phyloP scores from a whole-genome alignment of 2,329 filamentous ascomycete species.

The Penicillium digitatum region DNA sequence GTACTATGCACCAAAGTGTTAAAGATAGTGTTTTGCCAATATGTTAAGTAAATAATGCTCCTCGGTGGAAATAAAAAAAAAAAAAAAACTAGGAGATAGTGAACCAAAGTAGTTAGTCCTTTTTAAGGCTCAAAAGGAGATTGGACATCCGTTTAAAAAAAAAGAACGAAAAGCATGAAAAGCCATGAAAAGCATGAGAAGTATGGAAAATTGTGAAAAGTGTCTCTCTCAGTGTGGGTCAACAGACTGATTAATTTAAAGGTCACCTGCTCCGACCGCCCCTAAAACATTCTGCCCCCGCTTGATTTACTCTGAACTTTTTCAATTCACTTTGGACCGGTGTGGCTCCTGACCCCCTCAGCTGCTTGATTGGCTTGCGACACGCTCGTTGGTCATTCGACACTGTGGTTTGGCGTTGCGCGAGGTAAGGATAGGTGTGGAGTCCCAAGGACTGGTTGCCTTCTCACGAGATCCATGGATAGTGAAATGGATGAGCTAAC shows the following conservation, averaged over 20 bases:
- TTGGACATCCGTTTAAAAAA: not conserved
- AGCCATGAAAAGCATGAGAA: not conserved
- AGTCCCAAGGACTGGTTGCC: not conserved
- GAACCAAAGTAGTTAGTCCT: not conserved
- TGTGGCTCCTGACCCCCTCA: not conserved
- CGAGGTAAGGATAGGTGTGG: not conserved
- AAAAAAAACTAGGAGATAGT: too few species aligned
- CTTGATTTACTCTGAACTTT: not conserved
- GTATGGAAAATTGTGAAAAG: not conserved
- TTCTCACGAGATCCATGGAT: not conserved
- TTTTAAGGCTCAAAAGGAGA: not conserved
- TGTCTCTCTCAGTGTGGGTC: constrained; percentile 1
- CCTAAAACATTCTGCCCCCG: constrained; percentile 7
- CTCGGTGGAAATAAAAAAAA: too few species aligned
- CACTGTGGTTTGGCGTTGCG: not conserved
- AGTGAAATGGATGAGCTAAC: not conserved
- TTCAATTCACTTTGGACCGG: not conserved
- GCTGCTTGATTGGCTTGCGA: not conserved
- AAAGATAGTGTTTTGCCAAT: not conserved
- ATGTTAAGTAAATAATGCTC: too few species aligned
- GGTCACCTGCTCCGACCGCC: constrained; percentile 8
- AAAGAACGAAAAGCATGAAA: not conserved
- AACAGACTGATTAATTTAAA: constrained; percentile 2
- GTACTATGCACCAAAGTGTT: not conserved
- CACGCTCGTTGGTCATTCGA: not conserved